Percentiles rank a stretch among this genome's conserved stretches.
Evolutionary conservation across 202 grass and related monocot genomes (phyloP).

Genomic region (Eragrostis tef): DNA sequence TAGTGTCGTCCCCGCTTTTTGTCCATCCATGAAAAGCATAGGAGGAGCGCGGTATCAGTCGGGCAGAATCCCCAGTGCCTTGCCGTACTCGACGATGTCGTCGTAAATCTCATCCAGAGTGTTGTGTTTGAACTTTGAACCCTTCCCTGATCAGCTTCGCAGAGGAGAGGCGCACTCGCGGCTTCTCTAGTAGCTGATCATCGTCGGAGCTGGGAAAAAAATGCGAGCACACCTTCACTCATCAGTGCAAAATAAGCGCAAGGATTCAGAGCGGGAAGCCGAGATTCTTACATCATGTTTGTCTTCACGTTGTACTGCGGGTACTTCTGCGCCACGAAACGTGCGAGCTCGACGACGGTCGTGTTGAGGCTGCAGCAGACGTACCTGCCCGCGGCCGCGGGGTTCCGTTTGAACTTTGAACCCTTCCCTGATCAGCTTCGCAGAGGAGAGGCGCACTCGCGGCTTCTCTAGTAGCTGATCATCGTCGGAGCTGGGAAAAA

Average conservation of each 20-base stretch:
- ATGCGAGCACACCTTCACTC: too few relatives aligned
- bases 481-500: slow-evolving; percentile 15
- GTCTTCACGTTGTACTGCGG: slow-evolving; percentile 51
- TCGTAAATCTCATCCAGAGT: slow-evolving; percentile 57
- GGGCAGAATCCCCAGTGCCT: slow-evolving; percentile 44
- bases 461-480: slow-evolving; percentile 48
- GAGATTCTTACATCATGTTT: not conserved
- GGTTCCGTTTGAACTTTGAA: too few relatives aligned
- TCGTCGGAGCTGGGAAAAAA: slow-evolving; percentile 14
- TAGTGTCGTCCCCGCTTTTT: too few relatives aligned
- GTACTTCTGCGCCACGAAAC: slow-evolving; percentile 47
- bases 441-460: slow-evolving; percentile 48
- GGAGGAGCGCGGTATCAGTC: not conserved
- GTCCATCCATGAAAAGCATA: not conserved
- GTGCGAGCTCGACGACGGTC: slow-evolving; percentile 39
- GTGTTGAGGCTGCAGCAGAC: slow-evolving; percentile 60
- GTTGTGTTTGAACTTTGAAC: slow-evolving; percentile 60
- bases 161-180: slow-evolving; percentile 55
- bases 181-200: slow-evolving; percentile 43
- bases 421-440: slow-evolving; percentile 56
- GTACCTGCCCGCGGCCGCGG: slow-evolving; percentile 50
- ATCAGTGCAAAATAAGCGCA: not conserved
- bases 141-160: slow-evolving; percentile 59
- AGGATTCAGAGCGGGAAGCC: slow-evolving; percentile 16
- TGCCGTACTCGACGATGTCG: slow-evolving; percentile 50